Evolutionary conservation across 2,329 filamentous ascomycete species (phyloP).

Genomic region (Stemphylium vesicarium): DNA sequence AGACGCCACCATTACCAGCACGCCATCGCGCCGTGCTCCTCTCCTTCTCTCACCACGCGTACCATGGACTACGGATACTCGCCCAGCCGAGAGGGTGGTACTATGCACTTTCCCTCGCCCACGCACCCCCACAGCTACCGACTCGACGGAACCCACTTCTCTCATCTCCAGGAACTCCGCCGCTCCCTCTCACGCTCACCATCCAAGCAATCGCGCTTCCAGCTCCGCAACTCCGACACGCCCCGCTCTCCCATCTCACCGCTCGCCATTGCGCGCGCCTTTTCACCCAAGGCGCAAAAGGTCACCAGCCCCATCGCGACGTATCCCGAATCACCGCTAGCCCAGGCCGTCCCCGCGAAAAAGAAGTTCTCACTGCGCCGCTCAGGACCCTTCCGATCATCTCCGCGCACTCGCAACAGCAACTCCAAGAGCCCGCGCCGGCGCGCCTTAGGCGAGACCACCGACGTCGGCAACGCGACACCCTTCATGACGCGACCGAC

Average conservation of each 20-base stretch:
- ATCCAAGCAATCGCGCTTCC: conserved; percentile 76
- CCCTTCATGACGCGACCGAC: conserved; percentile 58
- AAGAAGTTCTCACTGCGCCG: conserved; percentile 60
- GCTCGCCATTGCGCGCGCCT: conserved; percentile 53
- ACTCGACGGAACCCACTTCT: conserved; percentile 72
- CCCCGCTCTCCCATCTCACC: conserved; percentile 52
- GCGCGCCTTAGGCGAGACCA: conserved; percentile 68
- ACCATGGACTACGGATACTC: conserved; percentile 59
- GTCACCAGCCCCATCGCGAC: conserved; percentile 58
- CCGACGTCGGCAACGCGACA: conserved; percentile 73
- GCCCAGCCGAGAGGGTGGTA: conserved; percentile 68
- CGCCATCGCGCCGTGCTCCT: conserved; percentile 1
- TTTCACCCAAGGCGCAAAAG: conserved; percentile 51
- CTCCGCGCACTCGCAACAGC: conserved; percentile 70
- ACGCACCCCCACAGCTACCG: conserved; percentile 73
- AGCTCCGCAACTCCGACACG: conserved; percentile 61
- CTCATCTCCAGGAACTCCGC: conserved; percentile 80
- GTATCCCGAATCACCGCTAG: conserved; percentile 65
- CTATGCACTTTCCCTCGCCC: conserved; percentile 84
- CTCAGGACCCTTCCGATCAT: conserved; percentile 60
- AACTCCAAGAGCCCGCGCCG: conserved; percentile 79
- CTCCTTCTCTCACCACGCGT: conserved; percentile 4
- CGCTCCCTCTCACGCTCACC: conserved; percentile 93
- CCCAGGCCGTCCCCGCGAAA: conserved; percentile 65
- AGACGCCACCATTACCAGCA: conserved; percentile 3